Base-by-base conservation (phyloP, 805 yeast species). In the Isabelozyma pseudorhagii region DNA sequence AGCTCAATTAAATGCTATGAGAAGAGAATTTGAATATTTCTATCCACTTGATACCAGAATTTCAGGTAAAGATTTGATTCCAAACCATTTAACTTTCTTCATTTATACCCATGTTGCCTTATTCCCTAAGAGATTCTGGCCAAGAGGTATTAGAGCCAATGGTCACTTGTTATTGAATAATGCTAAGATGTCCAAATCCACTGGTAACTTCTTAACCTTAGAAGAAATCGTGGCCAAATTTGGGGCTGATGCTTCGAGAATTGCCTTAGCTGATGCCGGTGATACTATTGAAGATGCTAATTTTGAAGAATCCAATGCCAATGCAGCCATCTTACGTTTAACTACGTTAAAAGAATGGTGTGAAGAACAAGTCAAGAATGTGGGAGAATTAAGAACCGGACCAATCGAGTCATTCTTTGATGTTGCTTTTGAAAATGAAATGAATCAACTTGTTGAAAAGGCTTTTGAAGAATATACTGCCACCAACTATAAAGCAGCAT, bases 221-320 rank as follows among this genome's bases (percentile, higher is more conserved):
- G 81, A 84, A 60, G 90, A 94, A 69, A 81, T 87, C 66, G 85
- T 85, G 52, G 79, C 83, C 60, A 94, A 94, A 72, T 94, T 85
- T 59, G 99, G 99, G 69, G 96, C 98, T 46, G 99, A 94, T 70
- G 97, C 98, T 40, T 78, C 97, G 9, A 87, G 99, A 79, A 89
- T 94, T 68, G 97, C 99, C 5, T 77, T 94, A 56, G 99, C 98
- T 43, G 99, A 94, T 76, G 97, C 97, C 46, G 99, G 99, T 77
- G 99, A 94, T 68, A 78, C 94, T 41, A 83, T 91, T 58, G 99
- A 94, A 74, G 99, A 94, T 71, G 99, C 99, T 47, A 94, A 94
- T 77, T 89, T 94, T 64, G 99, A 94, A 63, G 99, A 94, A 74
- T 75, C 90, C 52, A 92, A 85, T 64, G 99, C 99, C 48, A 94